Conservation (phyloP, 2,329 filamentous ascomycete genomes). For the Penicillium sp. region DNA sequence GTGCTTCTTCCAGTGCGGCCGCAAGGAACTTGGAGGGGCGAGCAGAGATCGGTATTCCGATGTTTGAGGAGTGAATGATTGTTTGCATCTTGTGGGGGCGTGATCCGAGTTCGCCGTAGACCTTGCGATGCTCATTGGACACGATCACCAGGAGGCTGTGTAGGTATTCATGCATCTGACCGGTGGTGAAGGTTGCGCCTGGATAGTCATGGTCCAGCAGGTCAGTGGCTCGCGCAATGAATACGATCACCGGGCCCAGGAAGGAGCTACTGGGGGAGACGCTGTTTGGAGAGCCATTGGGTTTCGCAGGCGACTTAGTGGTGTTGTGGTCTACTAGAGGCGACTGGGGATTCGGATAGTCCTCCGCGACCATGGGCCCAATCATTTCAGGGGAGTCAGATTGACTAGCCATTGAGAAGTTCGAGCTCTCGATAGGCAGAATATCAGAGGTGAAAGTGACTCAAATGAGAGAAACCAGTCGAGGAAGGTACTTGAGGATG, state of each 20-base stretch:
- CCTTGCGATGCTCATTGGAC: conserved; percentile 3
- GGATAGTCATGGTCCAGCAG: neutral
- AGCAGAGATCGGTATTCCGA: neutral
- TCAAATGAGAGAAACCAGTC: neutral
- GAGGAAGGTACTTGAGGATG: neutral
- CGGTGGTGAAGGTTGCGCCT: neutral
- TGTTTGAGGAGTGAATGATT: neutral
- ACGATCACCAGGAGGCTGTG: conserved; percentile 1
- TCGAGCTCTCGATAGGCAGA: neutral
- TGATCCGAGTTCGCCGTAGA: neutral
- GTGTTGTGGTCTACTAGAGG: neutral
- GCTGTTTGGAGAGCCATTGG: neutral
- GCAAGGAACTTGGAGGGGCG: neutral
- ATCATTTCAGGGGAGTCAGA: neutral
- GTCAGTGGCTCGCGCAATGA: conserved; percentile 3
- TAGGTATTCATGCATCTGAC: conserved; percentile 6
- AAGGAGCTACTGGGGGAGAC: no score
- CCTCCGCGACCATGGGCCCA: neutral
- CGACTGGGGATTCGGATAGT: neutral
- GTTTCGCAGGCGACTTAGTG: neutral
- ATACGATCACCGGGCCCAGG: neutral
- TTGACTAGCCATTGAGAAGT: neutral
- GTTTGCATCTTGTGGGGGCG: conserved; percentile 7
- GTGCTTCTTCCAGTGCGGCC: conserved; percentile 1
- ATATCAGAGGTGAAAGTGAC: neutral